Evolutionary conservation across 2,329 filamentous ascomycete species (phyloP).

Genomic region (Colletotrichum sp.): DNA sequence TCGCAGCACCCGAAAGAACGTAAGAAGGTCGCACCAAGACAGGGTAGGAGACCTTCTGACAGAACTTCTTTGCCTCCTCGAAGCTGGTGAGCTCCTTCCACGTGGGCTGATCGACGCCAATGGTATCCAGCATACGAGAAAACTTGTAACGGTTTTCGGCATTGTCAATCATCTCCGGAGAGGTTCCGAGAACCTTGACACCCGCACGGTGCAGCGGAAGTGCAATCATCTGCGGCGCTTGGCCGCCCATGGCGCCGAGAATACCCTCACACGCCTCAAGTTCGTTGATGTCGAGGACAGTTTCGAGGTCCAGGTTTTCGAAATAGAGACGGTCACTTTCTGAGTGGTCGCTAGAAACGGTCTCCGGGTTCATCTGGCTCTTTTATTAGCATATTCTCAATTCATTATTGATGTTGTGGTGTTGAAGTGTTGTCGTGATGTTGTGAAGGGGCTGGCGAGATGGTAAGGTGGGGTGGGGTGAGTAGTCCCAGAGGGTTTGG

Average conservation of each 20-base stretch:
- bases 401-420: not conserved
- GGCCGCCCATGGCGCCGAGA: slow-evolving; percentile 94
- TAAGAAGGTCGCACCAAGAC: slow-evolving; percentile 96
- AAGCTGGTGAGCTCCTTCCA: slow-evolving; percentile 99
- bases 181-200: slow-evolving; percentile 92
- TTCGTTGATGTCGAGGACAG: slow-evolving; percentile 91
- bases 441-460: not conserved
- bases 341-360: slow-evolving; percentile 86
- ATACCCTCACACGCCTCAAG: slow-evolving; percentile 84
- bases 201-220: slow-evolving; percentile 86
- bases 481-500: too few relatives aligned
- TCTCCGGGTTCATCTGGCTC: slow-evolving; percentile 78
- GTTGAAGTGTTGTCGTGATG: not conserved
- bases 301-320: slow-evolving; percentile 92
- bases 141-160: slow-evolving; percentile 99
- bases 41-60: slow-evolving; percentile 86
- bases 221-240: slow-evolving; percentile 97
- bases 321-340: slow-evolving; percentile 96
- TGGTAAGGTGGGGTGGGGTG: not conserved
- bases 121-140: slow-evolving; percentile 95
- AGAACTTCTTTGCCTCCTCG: slow-evolving; percentile 87
- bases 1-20: slow-evolving; percentile 94
- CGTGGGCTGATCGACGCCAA: slow-evolving; percentile 92
- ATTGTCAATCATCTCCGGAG: slow-evolving; percentile 97
- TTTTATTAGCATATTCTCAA: not conserved